These are phyloP conservation scores for Candida stauntonica DNA, from an alignment of 805 yeast genomes.

Conservation along the genomic window DNA sequence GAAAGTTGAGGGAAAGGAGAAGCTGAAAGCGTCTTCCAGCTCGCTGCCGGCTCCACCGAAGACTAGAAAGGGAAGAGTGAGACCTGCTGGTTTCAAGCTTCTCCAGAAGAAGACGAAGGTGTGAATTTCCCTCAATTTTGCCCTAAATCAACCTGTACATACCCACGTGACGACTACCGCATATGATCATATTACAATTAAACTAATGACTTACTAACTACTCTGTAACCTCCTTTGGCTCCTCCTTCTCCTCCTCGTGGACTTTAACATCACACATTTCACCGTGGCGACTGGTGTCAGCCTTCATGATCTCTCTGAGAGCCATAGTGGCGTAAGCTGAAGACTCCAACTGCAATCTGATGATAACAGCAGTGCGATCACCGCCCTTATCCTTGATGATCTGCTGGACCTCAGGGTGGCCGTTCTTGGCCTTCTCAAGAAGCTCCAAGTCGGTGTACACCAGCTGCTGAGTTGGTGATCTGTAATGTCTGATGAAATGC, in stretches of 20 bases:
- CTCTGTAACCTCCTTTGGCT: neutral
- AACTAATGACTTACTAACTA: no score
- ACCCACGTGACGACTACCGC: neutral
- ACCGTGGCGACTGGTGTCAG: constrained; percentile 58
- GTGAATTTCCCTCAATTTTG: no score
- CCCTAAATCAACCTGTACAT: constrained; percentile 2
- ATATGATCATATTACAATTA: neutral
- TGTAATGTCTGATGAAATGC: constrained; percentile 58
- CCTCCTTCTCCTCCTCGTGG: constrained; percentile 5
- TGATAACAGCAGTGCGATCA: constrained; percentile 59
- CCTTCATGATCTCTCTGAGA: constrained; percentile 80
- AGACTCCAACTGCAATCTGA: constrained; percentile 73
- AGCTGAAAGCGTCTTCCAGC: no score
- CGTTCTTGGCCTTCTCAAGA: constrained; percentile 33
- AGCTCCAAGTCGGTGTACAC: constrained; percentile 75
- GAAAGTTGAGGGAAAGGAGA: neutral
- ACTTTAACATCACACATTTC: constrained; percentile 40
- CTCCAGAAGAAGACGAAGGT: constrained; percentile 7
- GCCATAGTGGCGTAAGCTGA: constrained; percentile 98
- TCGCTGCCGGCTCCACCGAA: constrained; percentile 1
- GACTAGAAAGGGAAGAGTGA: constrained; percentile 16
- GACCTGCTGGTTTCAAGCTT: constrained; percentile 8
- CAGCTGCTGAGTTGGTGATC: constrained; percentile 61
- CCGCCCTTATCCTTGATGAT: constrained; percentile 27
- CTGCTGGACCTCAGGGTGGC: constrained; percentile 12